Base-by-base conservation (phyloP, 2,329 filamentous ascomycete genomes). In the Chrysoporthe cubensis region DNA sequence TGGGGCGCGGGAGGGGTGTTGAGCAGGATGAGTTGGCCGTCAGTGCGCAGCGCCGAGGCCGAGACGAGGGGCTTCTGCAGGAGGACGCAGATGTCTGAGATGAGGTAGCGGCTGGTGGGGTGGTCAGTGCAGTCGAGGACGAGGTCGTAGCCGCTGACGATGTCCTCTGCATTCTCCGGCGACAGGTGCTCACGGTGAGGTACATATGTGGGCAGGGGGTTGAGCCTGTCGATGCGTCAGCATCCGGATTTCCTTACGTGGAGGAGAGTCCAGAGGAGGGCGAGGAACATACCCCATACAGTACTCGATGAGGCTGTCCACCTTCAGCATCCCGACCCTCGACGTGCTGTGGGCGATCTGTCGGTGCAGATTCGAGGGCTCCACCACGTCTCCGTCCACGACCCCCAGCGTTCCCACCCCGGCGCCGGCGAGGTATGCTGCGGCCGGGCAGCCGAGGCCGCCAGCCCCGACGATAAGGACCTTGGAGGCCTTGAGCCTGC, bases 61-160 rank as follows among this genome's bases (percentile, higher is more conserved):
- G 94, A 97, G 14, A 98, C 88, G 18, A 99, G 86, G 0, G 93
- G 89, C 75, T 93, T 96, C 2, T 85, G 81, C 0, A 94, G 83
- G 4, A 97, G 82, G 11, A 97, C 91, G 73, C 93, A 96, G 18
- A 91, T 87, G 76, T 99, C 96, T 0, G 93, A 97, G 71, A 98
- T 92, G 58, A 98, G 86, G 77, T 99, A 98, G 56, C 96, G 91
- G 0, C 93, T 92, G 1, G 92, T 91, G 0, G 96, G 95, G 71
- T 95, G 94, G 78, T 99, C 96, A 11, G 95, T 98, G 77, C 96
- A 99, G 78, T 99, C 96, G 14, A 99, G 88, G 1, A 98, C 88
- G 0, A 97, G 73, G 73, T 97, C 93, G 76, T 97, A 98, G 4
- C 82, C 73, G 0, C 82, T 79, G 66, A 97, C 87, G 52, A 93